A percentile compares a stretch with the other conserved stretches of the same genome.
These are phyloP conservation scores for Urtica urens DNA, from an alignment of 306 rosid genomes.

Conservation along the genomic window DNA sequence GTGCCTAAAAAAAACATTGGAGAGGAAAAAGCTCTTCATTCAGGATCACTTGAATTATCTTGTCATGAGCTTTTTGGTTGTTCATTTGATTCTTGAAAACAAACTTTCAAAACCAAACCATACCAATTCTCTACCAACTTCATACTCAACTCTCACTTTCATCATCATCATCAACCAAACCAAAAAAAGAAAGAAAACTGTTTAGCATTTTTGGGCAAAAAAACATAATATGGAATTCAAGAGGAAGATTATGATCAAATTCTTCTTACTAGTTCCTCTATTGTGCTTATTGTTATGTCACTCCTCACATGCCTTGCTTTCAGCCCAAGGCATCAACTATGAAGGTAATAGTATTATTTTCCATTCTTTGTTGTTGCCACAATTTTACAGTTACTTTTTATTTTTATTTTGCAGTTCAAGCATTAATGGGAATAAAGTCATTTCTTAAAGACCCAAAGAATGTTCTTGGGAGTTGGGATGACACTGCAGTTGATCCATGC, in stretches of 20 bases:
- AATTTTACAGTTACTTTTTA: neutral
- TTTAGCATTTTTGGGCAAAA: too few species aligned
- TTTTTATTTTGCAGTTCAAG: constrained; percentile 42
- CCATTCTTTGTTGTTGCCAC: neutral
- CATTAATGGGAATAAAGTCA: constrained; percentile 44
- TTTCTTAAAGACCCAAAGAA: constrained; percentile 51
- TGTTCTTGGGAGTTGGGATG: constrained; percentile 63
- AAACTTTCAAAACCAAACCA: too few species aligned
- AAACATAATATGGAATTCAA: constrained; percentile 50
- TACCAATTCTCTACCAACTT: constrained; percentile 1
- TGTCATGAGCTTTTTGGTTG: too few species aligned
- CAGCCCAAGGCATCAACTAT: constrained; percentile 73
- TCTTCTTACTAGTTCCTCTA: constrained; percentile 24
- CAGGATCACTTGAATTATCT: too few species aligned
- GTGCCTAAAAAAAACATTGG: constrained; percentile 26
- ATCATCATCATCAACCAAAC: too few species aligned
- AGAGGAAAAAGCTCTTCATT: too few species aligned
- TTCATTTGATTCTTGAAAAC: too few species aligned
- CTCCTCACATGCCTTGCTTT: constrained; percentile 41
- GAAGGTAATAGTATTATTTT: constrained; percentile 45
- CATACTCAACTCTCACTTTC: too few species aligned
- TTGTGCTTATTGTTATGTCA: constrained; percentile 28
- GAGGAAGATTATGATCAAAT: constrained; percentile 19
- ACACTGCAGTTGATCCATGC: constrained; percentile 85
- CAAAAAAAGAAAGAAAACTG: too few species aligned